Evolutionary conservation across 805 yeast genomes (phyloP).

Genomic region (Starmera amethionina): DNA sequence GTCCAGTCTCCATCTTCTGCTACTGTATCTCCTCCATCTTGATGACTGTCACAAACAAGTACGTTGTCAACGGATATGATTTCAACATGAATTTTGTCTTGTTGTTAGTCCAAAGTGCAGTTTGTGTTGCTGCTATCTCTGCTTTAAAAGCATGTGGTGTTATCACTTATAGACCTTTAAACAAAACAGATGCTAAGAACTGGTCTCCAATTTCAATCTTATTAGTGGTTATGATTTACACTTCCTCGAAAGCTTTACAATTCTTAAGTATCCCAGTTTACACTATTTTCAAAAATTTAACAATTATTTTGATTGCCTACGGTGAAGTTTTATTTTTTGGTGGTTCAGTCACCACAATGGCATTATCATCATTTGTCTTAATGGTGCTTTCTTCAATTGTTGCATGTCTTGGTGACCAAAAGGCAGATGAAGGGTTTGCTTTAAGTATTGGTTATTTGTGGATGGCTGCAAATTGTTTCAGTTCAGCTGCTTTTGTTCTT

Average conservation of each 20-base stretch:
- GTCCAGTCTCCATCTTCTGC: slow-evolving; percentile 58
- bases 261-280: slow-evolving; percentile 89
- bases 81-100: slow-evolving; percentile 81
- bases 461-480: slow-evolving; percentile 93
- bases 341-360: slow-evolving; percentile 83
- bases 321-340: slow-evolving; percentile 98
- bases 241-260: slow-evolving; percentile 91
- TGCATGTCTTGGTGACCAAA: slow-evolving; percentile 82
- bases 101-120: slow-evolving; percentile 79
- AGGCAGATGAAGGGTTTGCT: slow-evolving; percentile 23
- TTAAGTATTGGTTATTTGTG: slow-evolving; percentile 80
- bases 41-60: slow-evolving; percentile 97
- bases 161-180: slow-evolving; percentile 80
- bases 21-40: slow-evolving; percentile 92
- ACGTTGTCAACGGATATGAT: slow-evolving; percentile 65
- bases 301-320: slow-evolving; percentile 93
- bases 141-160: slow-evolving; percentile 64
- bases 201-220: slow-evolving; percentile 92
- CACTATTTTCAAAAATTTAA: slow-evolving; percentile 95
- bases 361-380: slow-evolving; percentile 75
- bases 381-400: slow-evolving; percentile 95
- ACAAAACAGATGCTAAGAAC: slow-evolving; percentile 81
- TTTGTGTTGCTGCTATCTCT: slow-evolving; percentile 67
- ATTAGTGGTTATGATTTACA: slow-evolving; percentile 90
- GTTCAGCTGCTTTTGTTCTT: slow-evolving; percentile 88